These are phyloP conservation scores for Anastatica hierochuntica DNA, from an alignment of 345 rosid species.

Conservation along the genomic window DNA sequence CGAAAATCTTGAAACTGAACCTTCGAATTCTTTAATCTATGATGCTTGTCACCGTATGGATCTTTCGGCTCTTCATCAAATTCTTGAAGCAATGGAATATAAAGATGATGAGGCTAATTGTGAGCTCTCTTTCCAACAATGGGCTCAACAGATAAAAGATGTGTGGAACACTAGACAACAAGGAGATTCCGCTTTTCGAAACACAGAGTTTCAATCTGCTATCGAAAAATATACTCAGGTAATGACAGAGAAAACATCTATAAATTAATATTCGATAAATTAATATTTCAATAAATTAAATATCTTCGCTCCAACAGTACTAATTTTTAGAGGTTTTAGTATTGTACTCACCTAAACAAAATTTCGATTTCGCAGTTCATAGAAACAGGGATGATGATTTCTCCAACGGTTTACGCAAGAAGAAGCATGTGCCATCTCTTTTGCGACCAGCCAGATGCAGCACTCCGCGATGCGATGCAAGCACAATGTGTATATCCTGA, in stretches of 20 bases:
- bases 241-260: too few species aligned
- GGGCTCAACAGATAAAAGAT: slow-evolving; percentile 87
- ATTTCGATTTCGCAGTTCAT: slow-evolving; percentile 40
- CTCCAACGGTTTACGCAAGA: slow-evolving; percentile 78
- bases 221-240: slow-evolving; percentile 85
- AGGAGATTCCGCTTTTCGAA: slow-evolving; percentile 74
- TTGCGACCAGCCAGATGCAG: slow-evolving; percentile 75
- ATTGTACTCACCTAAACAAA: not conserved
- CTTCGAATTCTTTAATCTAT: slow-evolving; percentile 57
- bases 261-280: too few species aligned
- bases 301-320: too few species aligned
- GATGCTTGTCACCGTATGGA: slow-evolving; percentile 80
- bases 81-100: slow-evolving; percentile 66
- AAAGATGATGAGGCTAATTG: slow-evolving; percentile 82
- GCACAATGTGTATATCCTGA: slow-evolving; percentile 78
- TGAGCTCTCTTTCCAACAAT: slow-evolving; percentile 95
- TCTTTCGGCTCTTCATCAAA: slow-evolving; percentile 80
- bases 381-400: slow-evolving; percentile 73
- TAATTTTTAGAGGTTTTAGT: too few species aligned
- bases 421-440: slow-evolving; percentile 70
- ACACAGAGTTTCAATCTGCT: slow-evolving; percentile 56
- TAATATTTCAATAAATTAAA: too few species aligned
- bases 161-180: slow-evolving; percentile 80
- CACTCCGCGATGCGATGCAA: slow-evolving; percentile 92
- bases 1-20: slow-evolving; percentile 53